Percentiles rank a stretch among this genome's conserved stretches.
phyloP scores from a whole-genome alignment of 768 basidiomycete genomes.

The Suillus brevipes region DNA sequence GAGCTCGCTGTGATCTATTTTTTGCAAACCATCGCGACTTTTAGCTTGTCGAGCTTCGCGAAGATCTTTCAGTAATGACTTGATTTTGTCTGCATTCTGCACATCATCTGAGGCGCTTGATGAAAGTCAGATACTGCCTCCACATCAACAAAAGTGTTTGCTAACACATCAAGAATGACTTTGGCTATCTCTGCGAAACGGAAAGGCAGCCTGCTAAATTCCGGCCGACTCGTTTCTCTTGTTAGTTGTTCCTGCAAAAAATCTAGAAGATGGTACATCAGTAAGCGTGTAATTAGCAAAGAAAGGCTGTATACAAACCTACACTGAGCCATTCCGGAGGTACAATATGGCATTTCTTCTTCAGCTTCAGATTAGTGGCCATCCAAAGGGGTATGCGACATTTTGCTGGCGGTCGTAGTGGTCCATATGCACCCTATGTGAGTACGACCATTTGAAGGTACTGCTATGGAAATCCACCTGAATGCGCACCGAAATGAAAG shows the following conservation, averaged over 20 bases:
- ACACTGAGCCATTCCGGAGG: conserved; percentile 87
- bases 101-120: conserved; percentile 88
- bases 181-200: conserved; percentile 90
- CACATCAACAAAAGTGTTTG: background rate
- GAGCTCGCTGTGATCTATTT: conserved; percentile 79
- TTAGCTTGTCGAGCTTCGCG: conserved; percentile 96
- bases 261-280: conserved; percentile 46
- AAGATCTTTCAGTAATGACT: conserved; percentile 88
- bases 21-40: conserved; percentile 78
- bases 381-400: conserved; percentile 94
- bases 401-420: conserved; percentile 84
- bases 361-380: conserved; percentile 89
- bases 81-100: conserved; percentile 78
- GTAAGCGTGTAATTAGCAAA: background rate
- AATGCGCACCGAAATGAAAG: conserved; percentile 74
- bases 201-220: conserved; percentile 82
- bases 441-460: background rate
- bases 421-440: conserved; percentile 85
- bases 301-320: conserved; percentile 49
- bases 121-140: conserved; percentile 1
- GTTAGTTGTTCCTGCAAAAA: conserved; percentile 74
- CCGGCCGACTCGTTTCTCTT: conserved; percentile 70
- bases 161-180: conserved; percentile 90
- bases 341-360: conserved; percentile 92
- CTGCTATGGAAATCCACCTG: background rate